Base-by-base conservation (phyloP, 345 rosid genomes). In the Melaleuca quinquenervia region DNA sequence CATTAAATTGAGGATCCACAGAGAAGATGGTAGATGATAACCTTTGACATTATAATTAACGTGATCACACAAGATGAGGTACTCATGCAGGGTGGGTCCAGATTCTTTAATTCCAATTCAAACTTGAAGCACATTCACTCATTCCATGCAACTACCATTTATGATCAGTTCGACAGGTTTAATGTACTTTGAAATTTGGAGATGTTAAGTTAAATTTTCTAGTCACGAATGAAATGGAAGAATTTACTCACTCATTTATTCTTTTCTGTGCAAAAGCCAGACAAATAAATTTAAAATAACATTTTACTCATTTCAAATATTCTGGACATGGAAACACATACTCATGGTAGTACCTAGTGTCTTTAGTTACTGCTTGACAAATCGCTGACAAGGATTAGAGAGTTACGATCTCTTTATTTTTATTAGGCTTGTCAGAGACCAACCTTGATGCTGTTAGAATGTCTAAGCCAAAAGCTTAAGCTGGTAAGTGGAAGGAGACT, bases 1-100 rank as follows among this genome's bases (percentile, higher is more conserved):
- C 54, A 78, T 84, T 14, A 88, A 88, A 49, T 88, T 60, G 75
- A 90, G 86, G 83, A 89, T 58, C 85, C 84, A 84, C 51, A 87
- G 87, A 14, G 82, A 70, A 53, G 74, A 44, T 52, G 82, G 82
- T 70, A 26, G 56, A 84, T 24, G 50, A 50, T 29, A 27, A 21
- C 52, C 32, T 22, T 48, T 62, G 36, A 55, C 29, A 41, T 21
- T 84, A 62, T 29, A 22, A 44, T 36, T 84, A 70, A 36, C 22
- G 60, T 22, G 27, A 55, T 70, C 80, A 70, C 80, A 70, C 26
- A 8, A 70, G 48, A 70, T 70, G 48, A 70, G 80, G 48, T 70
- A 41, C 6, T 36, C 80, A 70, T 70, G 5, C 24, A 36, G 80
- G 24, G 26, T 36, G 26, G 48, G 80, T 70, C 48, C 80, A 36